Base-by-base conservation (phyloP, 768 basidiomycete genomes). In the Pisolithus microcarpus region DNA sequence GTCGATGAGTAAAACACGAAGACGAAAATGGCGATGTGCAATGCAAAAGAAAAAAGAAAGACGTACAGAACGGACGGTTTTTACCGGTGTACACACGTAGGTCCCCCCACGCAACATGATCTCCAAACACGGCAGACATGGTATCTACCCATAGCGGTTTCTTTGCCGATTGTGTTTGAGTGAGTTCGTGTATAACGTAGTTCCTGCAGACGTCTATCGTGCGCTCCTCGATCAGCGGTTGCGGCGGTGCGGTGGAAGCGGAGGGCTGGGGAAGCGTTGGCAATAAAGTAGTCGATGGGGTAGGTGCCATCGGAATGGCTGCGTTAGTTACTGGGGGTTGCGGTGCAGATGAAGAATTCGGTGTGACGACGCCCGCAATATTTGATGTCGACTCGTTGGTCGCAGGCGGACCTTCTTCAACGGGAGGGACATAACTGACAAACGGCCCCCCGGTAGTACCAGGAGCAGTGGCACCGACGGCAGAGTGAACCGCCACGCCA, bases 101-200 rank as follows among this genome's bases (percentile, higher is more conserved):
- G 26, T 83, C 77, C 46, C 86, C 81, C 88, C 88, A 97, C 44
- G 84, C 76, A 8, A 85, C 84, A 57, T 94, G 85, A 46, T 86
- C 75, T 2, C 94, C 92, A 58, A 97, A 91, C 71, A 95, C 75
- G 1, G 89, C 83, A 7, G 75, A 60, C 84, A 93, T 87, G 10
- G 85, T 90, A 28, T 85, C 79, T 43, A 69, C 72, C 85, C 87
- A 86, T 0, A 66, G 61, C 0, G 86, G 84, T 52, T 80, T 80
- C 0, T 71, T 65, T 1, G 67, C 65, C 5, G 70, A 70, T 21
- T 74, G 67, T 1, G 66, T 61, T 54, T 85, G 80, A 2, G 68
- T 71, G 3, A 65, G 46, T 56, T 87, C 85, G 59, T 89, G 84
- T 2, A 90, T 67, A 3, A 91, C 66, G 57, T 89, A 90, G 59